Conservation (phyloP, 2,329 filamentous ascomycete genomes). For the Didymella segeticola region DNA sequence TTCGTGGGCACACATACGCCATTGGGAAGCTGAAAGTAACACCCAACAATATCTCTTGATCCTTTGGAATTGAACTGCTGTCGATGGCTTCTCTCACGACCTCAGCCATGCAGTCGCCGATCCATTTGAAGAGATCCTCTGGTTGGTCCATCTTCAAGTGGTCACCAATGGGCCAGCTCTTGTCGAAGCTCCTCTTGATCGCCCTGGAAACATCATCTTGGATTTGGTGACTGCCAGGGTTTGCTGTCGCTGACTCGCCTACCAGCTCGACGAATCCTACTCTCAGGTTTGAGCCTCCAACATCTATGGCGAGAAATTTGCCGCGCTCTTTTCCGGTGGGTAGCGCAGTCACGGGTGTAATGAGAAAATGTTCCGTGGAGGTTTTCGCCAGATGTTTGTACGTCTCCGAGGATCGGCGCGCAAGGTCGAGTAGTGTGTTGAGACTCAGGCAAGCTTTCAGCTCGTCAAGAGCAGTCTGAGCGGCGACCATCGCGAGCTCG, state of each 20-base stretch:
- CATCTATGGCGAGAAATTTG: slow-evolving; percentile 54
- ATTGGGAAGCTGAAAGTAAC: slow-evolving; percentile 77
- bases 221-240: not conserved
- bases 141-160: slow-evolving; percentile 76
- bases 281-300: slow-evolving; percentile 72
- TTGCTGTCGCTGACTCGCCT: slow-evolving; percentile 37
- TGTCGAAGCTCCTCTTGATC: slow-evolving; percentile 68
- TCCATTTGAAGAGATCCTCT: slow-evolving; percentile 80
- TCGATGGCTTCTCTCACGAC: slow-evolving; percentile 68
- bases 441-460: slow-evolving; percentile 45
- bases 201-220: slow-evolving; percentile 40
- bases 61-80: slow-evolving; percentile 28
- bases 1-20: slow-evolving; percentile 45
- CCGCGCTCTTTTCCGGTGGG: slow-evolving; percentile 70
- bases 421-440: slow-evolving; percentile 41
- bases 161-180: slow-evolving; percentile 75
- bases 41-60: slow-evolving; percentile 62
- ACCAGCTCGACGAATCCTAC: slow-evolving; percentile 71
- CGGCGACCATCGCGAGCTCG: slow-evolving; percentile 26
- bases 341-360: slow-evolving; percentile 49
- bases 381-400: slow-evolving; percentile 42
- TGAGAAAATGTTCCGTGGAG: slow-evolving; percentile 50
- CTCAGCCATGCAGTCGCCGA: slow-evolving; percentile 76
- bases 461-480: slow-evolving; percentile 30
- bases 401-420: slow-evolving; percentile 45